Percentiles rank a stretch among this genome's conserved stretches.
phyloP scores from a whole-genome alignment of 139 green algal species.

The Gonium pectorale region DNA sequence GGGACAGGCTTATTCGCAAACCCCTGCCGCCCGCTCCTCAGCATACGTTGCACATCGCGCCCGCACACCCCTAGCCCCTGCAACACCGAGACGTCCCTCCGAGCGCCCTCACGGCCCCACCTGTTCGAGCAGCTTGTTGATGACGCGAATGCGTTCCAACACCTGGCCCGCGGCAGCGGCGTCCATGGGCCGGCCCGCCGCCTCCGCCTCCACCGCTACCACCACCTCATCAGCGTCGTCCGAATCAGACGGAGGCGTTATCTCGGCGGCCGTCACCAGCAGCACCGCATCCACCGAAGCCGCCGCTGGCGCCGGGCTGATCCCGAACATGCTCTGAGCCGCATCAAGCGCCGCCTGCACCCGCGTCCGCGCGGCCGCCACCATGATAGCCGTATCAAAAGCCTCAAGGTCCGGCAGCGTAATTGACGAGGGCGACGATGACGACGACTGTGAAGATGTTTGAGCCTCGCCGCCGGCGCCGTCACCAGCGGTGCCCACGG shows the following conservation, averaged over 20 bases:
- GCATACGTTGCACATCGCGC: neutral
- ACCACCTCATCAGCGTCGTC: too few species aligned
- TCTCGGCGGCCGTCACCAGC: neutral
- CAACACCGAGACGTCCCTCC: neutral
- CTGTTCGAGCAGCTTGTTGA: constrained; percentile 31
- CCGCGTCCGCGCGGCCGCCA: constrained; percentile 2
- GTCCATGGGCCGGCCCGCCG: neutral
- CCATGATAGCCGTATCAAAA: neutral
- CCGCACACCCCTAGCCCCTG: neutral
- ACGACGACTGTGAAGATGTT: neutral
- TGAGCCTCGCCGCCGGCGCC: neutral
- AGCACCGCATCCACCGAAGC: neutral
- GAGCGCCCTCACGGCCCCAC: neutral
- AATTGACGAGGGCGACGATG: too few species aligned
- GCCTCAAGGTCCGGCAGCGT: neutral
- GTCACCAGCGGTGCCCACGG: too few species aligned
- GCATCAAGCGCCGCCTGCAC: constrained; percentile 9
- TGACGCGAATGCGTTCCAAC: constrained; percentile 24
- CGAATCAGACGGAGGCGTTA: too few species aligned
- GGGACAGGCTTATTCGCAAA: too few species aligned
- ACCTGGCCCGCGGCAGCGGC: neutral
- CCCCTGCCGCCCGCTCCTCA: neutral
- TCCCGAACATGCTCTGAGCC: neutral
- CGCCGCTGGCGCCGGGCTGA: neutral
- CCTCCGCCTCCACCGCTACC: neutral